A percentile compares a stretch with the other conserved stretches of the same genome.
Evolutionary conservation across 441 rosid species (phyloP).

Genomic region (Biscutella laevigata): DNA sequence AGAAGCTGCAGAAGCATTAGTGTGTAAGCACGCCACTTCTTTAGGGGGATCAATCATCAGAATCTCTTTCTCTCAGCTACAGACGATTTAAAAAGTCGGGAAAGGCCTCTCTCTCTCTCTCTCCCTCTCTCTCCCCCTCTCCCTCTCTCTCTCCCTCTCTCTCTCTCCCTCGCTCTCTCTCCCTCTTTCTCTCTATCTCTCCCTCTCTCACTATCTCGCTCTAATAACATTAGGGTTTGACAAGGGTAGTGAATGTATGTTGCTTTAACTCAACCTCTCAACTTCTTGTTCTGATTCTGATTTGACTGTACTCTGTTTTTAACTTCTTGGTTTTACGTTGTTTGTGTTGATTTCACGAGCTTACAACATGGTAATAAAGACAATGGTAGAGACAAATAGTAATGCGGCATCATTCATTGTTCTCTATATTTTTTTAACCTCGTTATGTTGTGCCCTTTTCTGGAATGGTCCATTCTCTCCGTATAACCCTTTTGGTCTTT

Average conservation of each 20-base stretch:
- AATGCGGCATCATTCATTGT: background rate
- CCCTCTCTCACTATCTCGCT: too few species aligned
- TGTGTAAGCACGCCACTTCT: conserved; percentile 81
- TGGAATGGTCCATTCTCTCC: too few species aligned
- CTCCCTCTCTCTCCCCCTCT: background rate
- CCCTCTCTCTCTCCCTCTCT: too few species aligned
- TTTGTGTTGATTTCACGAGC: conserved; percentile 9
- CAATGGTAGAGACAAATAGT: background rate
- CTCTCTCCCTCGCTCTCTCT: too few species aligned
- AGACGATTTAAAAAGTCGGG: conserved; percentile 46
- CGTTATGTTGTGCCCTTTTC: too few species aligned
- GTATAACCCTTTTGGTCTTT: too few species aligned
- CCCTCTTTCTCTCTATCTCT: too few species aligned
- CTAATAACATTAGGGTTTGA: conserved; percentile 25
- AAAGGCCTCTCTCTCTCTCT: background rate
- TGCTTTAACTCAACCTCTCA: background rate
- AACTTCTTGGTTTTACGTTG: background rate
- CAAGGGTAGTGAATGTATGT: conserved; percentile 22
- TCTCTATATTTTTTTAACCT: background rate
- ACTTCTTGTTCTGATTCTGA: background rate
- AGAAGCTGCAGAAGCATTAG: conserved; percentile 89
- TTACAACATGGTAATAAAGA: background rate
- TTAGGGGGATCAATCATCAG: conserved; percentile 74
- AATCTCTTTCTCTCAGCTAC: conserved; percentile 94
- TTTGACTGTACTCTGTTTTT: background rate